Percentiles rank a stretch among this genome's conserved stretches.
These are phyloP conservation scores for Ophiocordyceps camponoti-leonardi DNA, from an alignment of 2,329 filamentous ascomycete species.

Conservation along the genomic window DNA sequence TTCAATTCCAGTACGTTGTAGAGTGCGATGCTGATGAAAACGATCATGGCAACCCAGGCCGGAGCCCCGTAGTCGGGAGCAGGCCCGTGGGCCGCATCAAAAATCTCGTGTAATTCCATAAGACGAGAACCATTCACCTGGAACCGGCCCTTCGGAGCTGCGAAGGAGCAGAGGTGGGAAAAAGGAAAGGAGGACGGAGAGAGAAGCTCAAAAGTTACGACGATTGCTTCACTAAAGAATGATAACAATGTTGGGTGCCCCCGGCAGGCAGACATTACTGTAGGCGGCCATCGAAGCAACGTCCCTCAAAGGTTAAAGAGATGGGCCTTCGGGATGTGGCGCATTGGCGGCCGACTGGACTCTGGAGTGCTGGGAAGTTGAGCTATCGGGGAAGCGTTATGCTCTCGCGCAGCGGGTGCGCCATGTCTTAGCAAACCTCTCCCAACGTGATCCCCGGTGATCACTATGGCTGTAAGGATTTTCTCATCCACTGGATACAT, in stretches of 20 bases:
- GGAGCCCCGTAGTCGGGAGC: not conserved
- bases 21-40: slow-evolving; percentile 9
- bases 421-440: not conserved
- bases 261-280: not conserved
- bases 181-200: no score
- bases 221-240: not conserved
- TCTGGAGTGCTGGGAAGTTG: not conserved
- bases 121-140: not conserved
- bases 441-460: not conserved
- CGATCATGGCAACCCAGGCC: slow-evolving; percentile 4
- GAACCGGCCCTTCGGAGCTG: not conserved
- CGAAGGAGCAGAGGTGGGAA: not conserved
- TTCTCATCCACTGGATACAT: no score
- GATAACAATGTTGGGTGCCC: not conserved
- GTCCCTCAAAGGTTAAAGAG: not conserved
- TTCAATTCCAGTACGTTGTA: slow-evolving; percentile 13
- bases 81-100: not conserved
- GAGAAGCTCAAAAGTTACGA: not conserved
- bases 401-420: not conserved
- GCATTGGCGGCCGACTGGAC: not conserved
- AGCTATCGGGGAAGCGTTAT: not conserved
- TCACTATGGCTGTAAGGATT: not conserved
- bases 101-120: not conserved
- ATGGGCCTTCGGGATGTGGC: not conserved
- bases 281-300: not conserved